Base-by-base conservation (phyloP, 805 yeast species). In the Candida khao-thaluensis region DNA sequence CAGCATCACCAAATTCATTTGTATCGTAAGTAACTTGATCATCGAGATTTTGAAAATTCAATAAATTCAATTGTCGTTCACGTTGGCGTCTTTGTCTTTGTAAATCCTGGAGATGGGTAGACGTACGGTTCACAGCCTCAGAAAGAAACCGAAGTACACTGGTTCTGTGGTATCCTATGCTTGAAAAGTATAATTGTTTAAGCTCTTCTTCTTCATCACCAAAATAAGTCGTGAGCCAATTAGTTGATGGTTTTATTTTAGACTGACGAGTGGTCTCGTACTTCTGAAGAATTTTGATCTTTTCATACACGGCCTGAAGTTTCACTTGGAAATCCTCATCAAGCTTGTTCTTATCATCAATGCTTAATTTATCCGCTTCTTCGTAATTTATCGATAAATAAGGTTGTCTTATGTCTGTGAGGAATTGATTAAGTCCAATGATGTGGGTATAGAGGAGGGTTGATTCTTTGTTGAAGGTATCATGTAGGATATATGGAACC, bases 301-400 rank as follows among this genome's bases (percentile, higher is more conserved):
- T 72, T 41, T 74, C 76, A 43, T 70, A 70, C 46, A 76, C 63
- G 41, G 70, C 69, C 47, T 76, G 81, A 32, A 79, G 49, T 51
- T 76, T 74, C 17, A 71, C 50, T 41, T 77, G 69, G 30, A 77
- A 65, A 42, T 77, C 79, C 34, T 76, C 72, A 47, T 79, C 85
- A 16, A 80, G 67, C 25, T 69, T 66, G 43, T 77, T 77, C 49
- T 78, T 75, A 27, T 78, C 81, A 7, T 59, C 65, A 21, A 69
- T 66, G 17, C 71, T 50, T 54, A 76, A 62, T 5, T 47, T 49
- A 2, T 18, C 32, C n/a, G 39, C 22, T 38, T 43, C 41, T 12
- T 50, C 57, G 32, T 55, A 57, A 30, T 43, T 50, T 6, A 54
- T 45, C 1, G 61, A 43, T 14, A 60, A 48, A 39, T 62, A 62